Base-by-base conservation (phyloP, 129 eudicot genomes). In the Helichrysum umbraculigerum region DNA sequence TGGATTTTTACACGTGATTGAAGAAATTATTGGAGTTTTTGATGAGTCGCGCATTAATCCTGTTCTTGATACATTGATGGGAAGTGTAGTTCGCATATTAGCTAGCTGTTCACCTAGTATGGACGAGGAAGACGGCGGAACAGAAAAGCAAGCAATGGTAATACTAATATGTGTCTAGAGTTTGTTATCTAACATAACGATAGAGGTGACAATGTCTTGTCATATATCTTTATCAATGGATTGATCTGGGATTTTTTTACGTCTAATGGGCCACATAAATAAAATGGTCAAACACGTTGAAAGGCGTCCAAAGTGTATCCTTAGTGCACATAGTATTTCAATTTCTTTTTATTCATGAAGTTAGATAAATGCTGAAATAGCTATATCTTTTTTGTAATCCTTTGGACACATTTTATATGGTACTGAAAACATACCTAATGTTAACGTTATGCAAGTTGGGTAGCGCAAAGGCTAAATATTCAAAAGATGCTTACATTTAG, bases 1-100 rank as follows among this genome's bases (percentile, higher is more conserved):
- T 67, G 96, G 97, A 44, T 91, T 94, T 84, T 70, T 94, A 82
- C 97, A 94, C 44, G 98, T 94, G 60, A 78, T 83, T 25, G 96
- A 91, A 83, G 98, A 91, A 66, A 79, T 94, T 57, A 69, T 94
- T 66, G 86, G 83, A 50, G 93, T 88, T 79, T 94, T 91, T 83
- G 93, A 88, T 73, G 91, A 79, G 70, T 69, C 81, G 2, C 98
- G 72, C 72, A 64, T 94, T 6, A 81, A 68, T 20, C 97, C 97
- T 17, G 85, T 88, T 75, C 90, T 94, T 77, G 82, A 91, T 81
- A 50, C 89, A 17, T 78, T 94, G 39, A 84, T 86, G 90, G 95
- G 90, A 63, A 88, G 88, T 71, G 88, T 91, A 79, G 93, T 83
- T 71, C 93, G 90, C 12, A 79, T 94, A 66, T 84, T 90, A 67